phyloP scores from a whole-genome alignment of 2,329 filamentous ascomycete genomes.

The Botrytis fragariae region DNA sequence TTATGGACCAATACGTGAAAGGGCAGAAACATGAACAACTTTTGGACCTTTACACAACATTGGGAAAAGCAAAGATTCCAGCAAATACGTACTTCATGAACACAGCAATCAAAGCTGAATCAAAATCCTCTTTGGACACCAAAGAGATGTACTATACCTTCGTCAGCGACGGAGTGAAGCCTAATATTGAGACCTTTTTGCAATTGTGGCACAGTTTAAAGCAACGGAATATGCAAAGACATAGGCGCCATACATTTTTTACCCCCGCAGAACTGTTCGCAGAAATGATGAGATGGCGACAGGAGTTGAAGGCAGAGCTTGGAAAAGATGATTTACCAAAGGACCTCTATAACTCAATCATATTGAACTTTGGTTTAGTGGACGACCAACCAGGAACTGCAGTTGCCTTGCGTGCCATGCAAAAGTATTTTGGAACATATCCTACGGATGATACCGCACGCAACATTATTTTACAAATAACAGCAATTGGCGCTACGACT shows the following conservation, averaged over 20 bases:
- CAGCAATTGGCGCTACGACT: conserved; percentile 41
- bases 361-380: conserved; percentile 49
- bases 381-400: conserved; percentile 49
- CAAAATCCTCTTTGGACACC: conserved; percentile 17
- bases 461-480: conserved; percentile 49
- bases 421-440: conserved; percentile 43
- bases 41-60: conserved; percentile 59
- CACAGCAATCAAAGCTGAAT: conserved; percentile 59
- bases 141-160: neutral
- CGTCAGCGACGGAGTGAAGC: conserved; percentile 24
- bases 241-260: conserved; percentile 10
- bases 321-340: conserved; percentile 43
- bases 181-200: conserved; percentile 36
- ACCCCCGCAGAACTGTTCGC: conserved; percentile 41
- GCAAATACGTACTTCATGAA: conserved; percentile 77
- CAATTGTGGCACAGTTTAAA: conserved; percentile 37
- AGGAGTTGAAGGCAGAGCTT: conserved; percentile 39
- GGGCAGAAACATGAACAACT: conserved; percentile 58
- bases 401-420: conserved; percentile 48
- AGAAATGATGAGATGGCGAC: conserved; percentile 43
- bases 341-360: conserved; percentile 51
- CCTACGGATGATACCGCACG: conserved; percentile 48
- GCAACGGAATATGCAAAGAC: conserved; percentile 14
- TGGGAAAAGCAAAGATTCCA: conserved; percentile 60
- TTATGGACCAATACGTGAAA: conserved; percentile 69